These are phyloP conservation scores for Kalmusia sp. DNA, from an alignment of 2,329 filamentous ascomycete species.

Conservation along the genomic window DNA sequence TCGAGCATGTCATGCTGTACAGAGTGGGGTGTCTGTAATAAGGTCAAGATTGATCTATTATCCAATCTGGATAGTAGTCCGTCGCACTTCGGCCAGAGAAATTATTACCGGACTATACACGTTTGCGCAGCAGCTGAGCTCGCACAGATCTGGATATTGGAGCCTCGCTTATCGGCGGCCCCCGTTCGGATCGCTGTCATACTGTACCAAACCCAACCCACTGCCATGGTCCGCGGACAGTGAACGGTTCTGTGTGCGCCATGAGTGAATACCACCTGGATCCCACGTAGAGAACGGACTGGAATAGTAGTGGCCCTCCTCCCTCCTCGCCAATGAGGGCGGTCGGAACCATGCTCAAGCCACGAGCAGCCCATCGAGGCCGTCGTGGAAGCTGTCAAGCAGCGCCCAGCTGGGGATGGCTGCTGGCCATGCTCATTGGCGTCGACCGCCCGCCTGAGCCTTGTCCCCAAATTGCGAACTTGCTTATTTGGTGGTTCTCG, in stretches of 20 bases:
- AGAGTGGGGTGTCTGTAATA: too few species aligned
- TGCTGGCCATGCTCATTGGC: neutral
- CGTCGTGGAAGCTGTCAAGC: neutral
- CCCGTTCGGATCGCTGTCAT: neutral
- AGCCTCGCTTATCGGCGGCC: constrained; percentile 6
- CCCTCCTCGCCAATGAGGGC: neutral
- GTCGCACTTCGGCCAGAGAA: too few species aligned
- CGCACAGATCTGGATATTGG: neutral
- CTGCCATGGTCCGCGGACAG: too few species aligned
- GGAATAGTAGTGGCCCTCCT: neutral
- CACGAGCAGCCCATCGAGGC: constrained; percentile 1
- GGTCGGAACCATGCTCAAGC: constrained; percentile 2
- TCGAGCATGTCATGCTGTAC: neutral
- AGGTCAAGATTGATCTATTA: too few species aligned
- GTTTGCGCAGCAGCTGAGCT: neutral
- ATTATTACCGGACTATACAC: neutral
- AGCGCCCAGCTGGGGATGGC: neutral
- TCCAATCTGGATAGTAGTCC: too few species aligned
- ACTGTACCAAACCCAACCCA: neutral
- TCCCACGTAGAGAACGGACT: neutral
- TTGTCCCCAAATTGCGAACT: neutral
- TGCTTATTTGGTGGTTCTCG: constrained; percentile 8
- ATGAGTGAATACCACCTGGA: too few species aligned
- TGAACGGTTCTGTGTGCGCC: too few species aligned
- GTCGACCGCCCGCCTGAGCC: neutral